Evolutionary conservation across 2,329 filamentous ascomycete genomes (phyloP).

Genomic region (Pyrenophora teres): DNA sequence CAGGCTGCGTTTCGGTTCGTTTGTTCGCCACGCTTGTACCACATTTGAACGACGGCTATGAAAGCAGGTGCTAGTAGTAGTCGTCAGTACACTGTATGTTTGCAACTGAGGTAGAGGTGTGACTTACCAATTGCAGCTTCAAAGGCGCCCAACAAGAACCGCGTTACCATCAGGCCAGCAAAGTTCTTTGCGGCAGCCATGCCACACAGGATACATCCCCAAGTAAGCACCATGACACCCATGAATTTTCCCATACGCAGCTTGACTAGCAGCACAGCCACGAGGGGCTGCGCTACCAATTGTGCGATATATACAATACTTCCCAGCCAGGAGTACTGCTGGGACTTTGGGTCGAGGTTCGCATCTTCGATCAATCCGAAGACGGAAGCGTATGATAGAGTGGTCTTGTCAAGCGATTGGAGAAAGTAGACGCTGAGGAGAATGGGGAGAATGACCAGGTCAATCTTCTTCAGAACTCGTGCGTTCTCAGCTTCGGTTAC

Average conservation of each 20-base stretch:
- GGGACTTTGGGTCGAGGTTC: constrained; percentile 55
- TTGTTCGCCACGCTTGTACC: constrained; percentile 65
- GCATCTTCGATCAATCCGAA: constrained; percentile 66
- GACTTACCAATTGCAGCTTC: constrained; percentile 59
- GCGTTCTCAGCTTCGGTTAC: constrained; percentile 60
- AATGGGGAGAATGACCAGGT: constrained; percentile 57
- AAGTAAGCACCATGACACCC: constrained; percentile 57
- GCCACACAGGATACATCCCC: constrained; percentile 63
- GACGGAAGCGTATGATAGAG: constrained; percentile 64
- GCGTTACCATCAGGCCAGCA: constrained; percentile 62
- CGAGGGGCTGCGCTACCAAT: constrained; percentile 58
- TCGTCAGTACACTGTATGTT: neutral
- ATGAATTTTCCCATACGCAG: constrained; percentile 66
- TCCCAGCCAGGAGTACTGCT: constrained; percentile 60
- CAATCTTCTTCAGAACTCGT: constrained; percentile 57
- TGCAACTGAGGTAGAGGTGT: neutral
- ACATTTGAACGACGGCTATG: constrained; percentile 52
- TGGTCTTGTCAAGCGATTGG: constrained; percentile 67
- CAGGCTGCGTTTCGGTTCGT: constrained; percentile 62
- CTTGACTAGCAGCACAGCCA: constrained; percentile 62
- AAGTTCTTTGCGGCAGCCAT: constrained; percentile 68
- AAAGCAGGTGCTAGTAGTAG: constrained; percentile 36
- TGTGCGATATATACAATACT: constrained; percentile 61
- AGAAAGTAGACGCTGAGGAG: constrained; percentile 67
- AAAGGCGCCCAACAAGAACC: constrained; percentile 70